Evolutionary conservation across 192 early-diverging fungal species (phyloP).

Genomic region (Coemansia sp.): DNA sequence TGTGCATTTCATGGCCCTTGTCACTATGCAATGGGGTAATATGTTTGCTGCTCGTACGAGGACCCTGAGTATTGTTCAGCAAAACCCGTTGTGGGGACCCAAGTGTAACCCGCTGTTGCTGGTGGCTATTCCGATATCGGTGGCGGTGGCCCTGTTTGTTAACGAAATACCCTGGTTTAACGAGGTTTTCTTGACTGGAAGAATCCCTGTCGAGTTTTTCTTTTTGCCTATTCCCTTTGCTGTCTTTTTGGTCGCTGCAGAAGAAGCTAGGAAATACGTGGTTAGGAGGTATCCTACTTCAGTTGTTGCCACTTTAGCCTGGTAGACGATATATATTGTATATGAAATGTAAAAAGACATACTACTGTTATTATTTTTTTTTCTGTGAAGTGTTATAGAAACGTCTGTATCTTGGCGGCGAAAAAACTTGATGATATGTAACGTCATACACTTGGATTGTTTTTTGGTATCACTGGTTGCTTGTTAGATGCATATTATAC

Average conservation of each 20-base stretch:
- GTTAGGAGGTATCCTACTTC: constrained; percentile 47
- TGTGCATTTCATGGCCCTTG: constrained; percentile 58
- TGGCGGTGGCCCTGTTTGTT: constrained; percentile 37
- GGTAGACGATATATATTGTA: constrained; percentile 20
- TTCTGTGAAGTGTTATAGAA: too few relatives aligned
- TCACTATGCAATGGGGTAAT: constrained; percentile 58
- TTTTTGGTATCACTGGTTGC: too few relatives aligned
- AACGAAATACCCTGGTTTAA: constrained; percentile 44
- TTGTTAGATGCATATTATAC: too few relatives aligned
- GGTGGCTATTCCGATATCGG: constrained; percentile 40
- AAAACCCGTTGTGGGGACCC: constrained; percentile 57
- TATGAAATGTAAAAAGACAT: neutral
- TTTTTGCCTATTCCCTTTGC: constrained; percentile 64
- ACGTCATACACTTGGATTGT: too few relatives aligned
- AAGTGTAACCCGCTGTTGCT: constrained; percentile 36
- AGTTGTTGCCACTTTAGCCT: constrained; percentile 30
- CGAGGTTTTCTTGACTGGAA: constrained; percentile 56
- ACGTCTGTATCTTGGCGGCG: too few relatives aligned
- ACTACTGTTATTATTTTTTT: neutral
- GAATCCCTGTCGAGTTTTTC: constrained; percentile 64
- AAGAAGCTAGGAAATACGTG: constrained; percentile 63
- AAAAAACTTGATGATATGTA: too few relatives aligned
- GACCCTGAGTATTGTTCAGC: constrained; percentile 36
- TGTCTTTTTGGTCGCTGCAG: constrained; percentile 56
- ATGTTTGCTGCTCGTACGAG: constrained; percentile 58